phyloP scores from a whole-genome alignment of 352 stramenopile genomes.

The Pythium aristosporum region DNA sequence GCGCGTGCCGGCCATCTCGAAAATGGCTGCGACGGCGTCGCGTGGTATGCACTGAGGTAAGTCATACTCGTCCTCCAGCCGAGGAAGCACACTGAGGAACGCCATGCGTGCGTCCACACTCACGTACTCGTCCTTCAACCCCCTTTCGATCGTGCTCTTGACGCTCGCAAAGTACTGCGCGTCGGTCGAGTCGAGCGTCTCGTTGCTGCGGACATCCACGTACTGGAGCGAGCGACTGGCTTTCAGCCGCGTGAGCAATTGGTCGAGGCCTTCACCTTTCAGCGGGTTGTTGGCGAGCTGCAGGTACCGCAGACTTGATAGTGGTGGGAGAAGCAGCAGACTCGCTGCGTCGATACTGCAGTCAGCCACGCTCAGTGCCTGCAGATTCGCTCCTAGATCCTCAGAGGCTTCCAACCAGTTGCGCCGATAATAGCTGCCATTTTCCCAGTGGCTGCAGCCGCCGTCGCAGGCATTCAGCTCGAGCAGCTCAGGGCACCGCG shows the following conservation, averaged over 20 bases:
- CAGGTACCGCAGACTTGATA: background rate
- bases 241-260: background rate
- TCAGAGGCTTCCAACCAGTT: background rate
- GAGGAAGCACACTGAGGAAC: background rate
- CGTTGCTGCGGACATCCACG: background rate
- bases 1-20: background rate
- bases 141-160: background rate
- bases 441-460: background rate
- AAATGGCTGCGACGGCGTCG: background rate
- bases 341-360: background rate
- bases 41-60: background rate
- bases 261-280: background rate
- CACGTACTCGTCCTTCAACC: conserved; percentile 1
- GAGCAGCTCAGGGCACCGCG: background rate
- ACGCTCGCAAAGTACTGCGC: background rate
- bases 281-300: background rate
- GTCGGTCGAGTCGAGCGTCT: background rate
- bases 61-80: background rate
- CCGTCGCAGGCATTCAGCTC: background rate
- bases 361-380: background rate
- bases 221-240: background rate
- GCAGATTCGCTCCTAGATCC: background rate
- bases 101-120: background rate
- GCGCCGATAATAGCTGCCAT: background rate
- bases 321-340: background rate